Evolutionary conservation across 2,329 filamentous ascomycete species (phyloP), one percentile per base, ranked within the genome.

Genomic region (Cadophora luteo-olivacea): DNA sequence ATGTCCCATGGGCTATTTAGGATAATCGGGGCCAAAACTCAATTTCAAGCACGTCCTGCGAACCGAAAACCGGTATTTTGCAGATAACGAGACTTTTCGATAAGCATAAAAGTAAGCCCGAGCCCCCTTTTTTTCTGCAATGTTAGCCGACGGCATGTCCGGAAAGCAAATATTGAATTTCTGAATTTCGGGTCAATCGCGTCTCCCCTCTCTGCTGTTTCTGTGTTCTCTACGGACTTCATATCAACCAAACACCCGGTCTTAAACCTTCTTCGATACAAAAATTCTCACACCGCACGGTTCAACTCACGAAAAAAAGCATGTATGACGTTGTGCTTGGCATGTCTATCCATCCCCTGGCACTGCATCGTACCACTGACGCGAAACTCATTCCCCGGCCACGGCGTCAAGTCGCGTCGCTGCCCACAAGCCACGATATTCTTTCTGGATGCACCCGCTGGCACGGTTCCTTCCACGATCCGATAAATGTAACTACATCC

Each of bases 271-370:
- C 24, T 2, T 41, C 11, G 14, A 12, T 22, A 8, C 19, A 4
- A 57, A 11, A 19, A 38, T 14, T n/a, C 41, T 41, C 33, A 60
- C 24, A 22, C 57, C 41, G 25, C 16, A 48, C 25, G 29, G 29
- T 32, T 48, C 7, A 32, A 22, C 24, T 48, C 22, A 48, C 41
- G 24, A 62, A 52, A 64, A 67, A 71, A 67, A 67, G 64, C 29
- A 69, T 36, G 58, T 68, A 69, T 70, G 64, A 70, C 69, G 66
- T 70, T 69, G 61, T 58, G 25, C 36, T 54, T 60, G 57, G 63
- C 51, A 49, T 14, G 22, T 22, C 38, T 25, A 11, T 4, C 29
- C 33, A 16, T 14, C 52, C 63, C 60, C 57, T 65, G 55, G n/a
- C 24, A 29, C 16, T 55, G 64, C 58, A 67, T 67, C 63, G 49